These are phyloP conservation scores for Backusella sp. DNA, from an alignment of 192 early-diverging fungal species.

Conservation along the genomic window DNA sequence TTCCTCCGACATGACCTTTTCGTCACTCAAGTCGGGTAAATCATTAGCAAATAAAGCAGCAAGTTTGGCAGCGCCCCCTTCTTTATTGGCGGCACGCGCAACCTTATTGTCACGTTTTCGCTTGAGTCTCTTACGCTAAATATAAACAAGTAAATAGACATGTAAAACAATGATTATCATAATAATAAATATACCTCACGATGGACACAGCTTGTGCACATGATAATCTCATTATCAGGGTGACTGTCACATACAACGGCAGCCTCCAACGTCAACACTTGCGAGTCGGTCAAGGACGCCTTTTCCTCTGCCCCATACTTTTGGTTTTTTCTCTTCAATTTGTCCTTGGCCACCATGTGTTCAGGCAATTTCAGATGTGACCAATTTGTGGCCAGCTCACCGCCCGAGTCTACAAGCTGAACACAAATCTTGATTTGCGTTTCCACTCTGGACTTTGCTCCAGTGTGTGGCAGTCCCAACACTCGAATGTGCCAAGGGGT, in stretches of 20 bases:
- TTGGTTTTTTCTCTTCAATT: constrained; percentile 50
- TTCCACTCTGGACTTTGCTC: constrained; percentile 75
- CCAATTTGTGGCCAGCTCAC: constrained; percentile 65
- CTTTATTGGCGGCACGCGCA: constrained; percentile 46
- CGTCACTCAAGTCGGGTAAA: constrained; percentile 42
- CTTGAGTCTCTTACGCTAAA: constrained; percentile 45
- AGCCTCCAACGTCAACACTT: constrained; percentile 66
- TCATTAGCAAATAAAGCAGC: constrained; percentile 58
- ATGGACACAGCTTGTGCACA: constrained; percentile 70
- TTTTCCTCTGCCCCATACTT: constrained; percentile 35
- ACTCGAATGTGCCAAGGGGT: constrained; percentile 31
- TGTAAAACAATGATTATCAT: not conserved
- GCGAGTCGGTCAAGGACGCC: constrained; percentile 38
- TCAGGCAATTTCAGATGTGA: constrained; percentile 76
- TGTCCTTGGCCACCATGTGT: constrained; percentile 67
- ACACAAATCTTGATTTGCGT: constrained; percentile 83
- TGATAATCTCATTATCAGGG: constrained; percentile 62
- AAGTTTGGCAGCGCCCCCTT: constrained; percentile 42
- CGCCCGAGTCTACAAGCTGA: constrained; percentile 57
- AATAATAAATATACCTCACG: constrained; percentile 46
- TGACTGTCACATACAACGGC: constrained; percentile 76
- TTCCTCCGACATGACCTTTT: constrained; percentile 57
- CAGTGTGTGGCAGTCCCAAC: constrained; percentile 33
- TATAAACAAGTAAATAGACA: constrained; percentile 35
- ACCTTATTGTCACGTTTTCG: constrained; percentile 55